Base-by-base conservation (phyloP, 129 eudicot genomes). In the Logfia minima region DNA sequence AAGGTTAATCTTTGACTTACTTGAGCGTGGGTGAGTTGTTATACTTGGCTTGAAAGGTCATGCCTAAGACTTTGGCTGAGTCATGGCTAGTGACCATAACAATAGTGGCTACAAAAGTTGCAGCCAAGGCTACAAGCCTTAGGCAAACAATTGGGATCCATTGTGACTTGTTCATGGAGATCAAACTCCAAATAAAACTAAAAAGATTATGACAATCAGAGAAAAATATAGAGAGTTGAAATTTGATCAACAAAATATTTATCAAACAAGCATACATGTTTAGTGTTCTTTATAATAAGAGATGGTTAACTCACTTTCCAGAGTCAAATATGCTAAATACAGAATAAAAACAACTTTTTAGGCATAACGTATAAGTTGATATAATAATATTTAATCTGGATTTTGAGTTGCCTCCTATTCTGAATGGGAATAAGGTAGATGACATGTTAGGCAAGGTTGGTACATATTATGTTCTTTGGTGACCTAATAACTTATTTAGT, bases 21-120 rank as follows among this genome's bases (percentile, higher is more conserved):
- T 80, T 88, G 85, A 94, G 87, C 18, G 97, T 84, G 2, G 98
- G 96, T 10, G 96, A 81, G 86, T 94, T 82, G 62, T 85, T 71
- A 65, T 70, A 94, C 78, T 88, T 91, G 74, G 98, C 98, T 78
- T 84, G 85, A 74, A 94, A 91, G n/a, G 84, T 84, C 89, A 94
- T 73, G 85, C 79, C 84, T 69, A 89, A 78, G 69, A 94, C 93
- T 18, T 77, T 67, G 21, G 96, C 84, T 4, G 98, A 77, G 71
- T 94, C 98, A 71, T 79, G 88, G 82, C 90, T 83, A 5, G 93
- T 89, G 73, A 86, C 52, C 93, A 92, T 94, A 52, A 87, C 59
- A 69, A 89, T 21, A 63, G 85, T 70, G 63, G 97, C 96, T 31
- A 87, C 64, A 58, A 87, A 58, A 34, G 88, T 22, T 55, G 97